Conservation (phyloP, 371 early-diverging fungal genomes). For the Mucor circinelloides region DNA sequence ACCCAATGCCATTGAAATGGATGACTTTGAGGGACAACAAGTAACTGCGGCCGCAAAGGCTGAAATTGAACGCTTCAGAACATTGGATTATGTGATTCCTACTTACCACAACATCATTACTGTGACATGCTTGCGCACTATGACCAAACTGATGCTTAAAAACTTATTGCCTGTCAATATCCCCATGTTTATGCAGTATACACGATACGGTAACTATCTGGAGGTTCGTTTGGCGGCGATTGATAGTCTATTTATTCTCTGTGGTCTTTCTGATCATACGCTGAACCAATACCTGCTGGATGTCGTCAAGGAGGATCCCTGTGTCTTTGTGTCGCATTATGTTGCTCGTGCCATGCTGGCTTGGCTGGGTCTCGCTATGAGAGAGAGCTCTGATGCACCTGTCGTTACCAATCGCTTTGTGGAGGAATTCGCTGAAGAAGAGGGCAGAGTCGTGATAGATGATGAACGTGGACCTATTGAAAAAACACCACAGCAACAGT, state of each 20-base stretch:
- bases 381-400: slow-evolving; percentile 24
- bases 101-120: slow-evolving; percentile 89
- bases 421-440: slow-evolving; percentile 56
- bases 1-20: slow-evolving; percentile 12
- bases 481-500: slow-evolving; percentile 37
- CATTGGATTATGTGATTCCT: slow-evolving; percentile 80
- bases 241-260: slow-evolving; percentile 65
- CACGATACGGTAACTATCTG: slow-evolving; percentile 65
- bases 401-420: slow-evolving; percentile 13
- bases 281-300: slow-evolving; percentile 55
- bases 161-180: slow-evolving; percentile 68
- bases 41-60: slow-evolving; percentile 59
- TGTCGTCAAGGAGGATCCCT: slow-evolving; percentile 64
- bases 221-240: slow-evolving; percentile 68
- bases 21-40: slow-evolving; percentile 53
- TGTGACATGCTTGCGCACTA: slow-evolving; percentile 64
- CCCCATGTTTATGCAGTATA: slow-evolving; percentile 63
- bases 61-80: slow-evolving; percentile 82
- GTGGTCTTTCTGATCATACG: slow-evolving; percentile 54
- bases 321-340: slow-evolving; percentile 56
- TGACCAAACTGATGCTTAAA: slow-evolving; percentile 61
- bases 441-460: slow-evolving; percentile 41
- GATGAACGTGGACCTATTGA: slow-evolving; percentile 25
- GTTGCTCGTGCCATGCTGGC: slow-evolving; percentile 49
- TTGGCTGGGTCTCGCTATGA: slow-evolving; percentile 56